Evolutionary conservation across 345 rosid species (phyloP), one percentile per base, ranked within the genome.

Genomic region (Hypericum androsaemum): DNA sequence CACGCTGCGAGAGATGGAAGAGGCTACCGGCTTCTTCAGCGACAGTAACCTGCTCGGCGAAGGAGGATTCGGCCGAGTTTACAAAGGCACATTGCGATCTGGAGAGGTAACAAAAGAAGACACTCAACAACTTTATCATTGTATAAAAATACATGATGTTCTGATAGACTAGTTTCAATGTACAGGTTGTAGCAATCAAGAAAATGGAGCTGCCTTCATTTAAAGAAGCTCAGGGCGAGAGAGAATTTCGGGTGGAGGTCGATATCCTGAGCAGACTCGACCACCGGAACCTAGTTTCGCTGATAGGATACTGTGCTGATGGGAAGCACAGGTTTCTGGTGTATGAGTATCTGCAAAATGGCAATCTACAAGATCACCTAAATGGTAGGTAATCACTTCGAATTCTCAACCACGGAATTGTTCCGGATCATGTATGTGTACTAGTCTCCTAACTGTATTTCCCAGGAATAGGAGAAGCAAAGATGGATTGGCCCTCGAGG

Each of bases 321-420:
- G 89, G 98, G 53, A 82, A 87, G 78, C 76, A 87, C 56, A 74
- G 98, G 66, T 90, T 90, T 77, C 80, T 90, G 53, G 96, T 87
- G 46, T 90, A 90, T 41, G 95, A 90, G 62, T 87, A 77, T 71
- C 73, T 90, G 92, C 83, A 77, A 69, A 84, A 77, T 17, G 98
- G 98, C 71, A 90, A 90, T 82, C 84, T 90, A 67, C 98, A 90
- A 74, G 98, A 87, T 79, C 95, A 79, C 68, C 67, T 90, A 64
- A 84, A 73, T 63, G 96, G 96, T 90, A 62, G 61, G 81, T 52
- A 61, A 43, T 13, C 41, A n/a, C 58, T 10, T 16, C 39, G 44
- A 56, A 54, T 61, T 47, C 41, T n/a, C n/a, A n/a, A n/a, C n/a
- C n/a, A n/a, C n/a, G n/a, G n/a, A n/a, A n/a, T n/a, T n/a, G n/a